phyloP scores from a whole-genome alignment of 306 rosid genomes.

The Trifolium dubium region DNA sequence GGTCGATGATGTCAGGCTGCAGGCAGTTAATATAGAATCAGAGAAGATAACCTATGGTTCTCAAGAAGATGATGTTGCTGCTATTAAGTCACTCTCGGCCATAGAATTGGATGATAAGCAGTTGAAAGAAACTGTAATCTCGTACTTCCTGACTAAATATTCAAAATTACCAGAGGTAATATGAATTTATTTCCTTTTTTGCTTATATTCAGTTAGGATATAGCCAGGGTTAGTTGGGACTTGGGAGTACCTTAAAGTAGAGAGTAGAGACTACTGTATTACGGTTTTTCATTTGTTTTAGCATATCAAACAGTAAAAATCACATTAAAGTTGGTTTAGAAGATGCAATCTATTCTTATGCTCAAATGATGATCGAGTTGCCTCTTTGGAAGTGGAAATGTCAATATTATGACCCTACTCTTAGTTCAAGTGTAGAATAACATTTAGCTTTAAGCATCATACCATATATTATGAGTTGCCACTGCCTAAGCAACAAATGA shows the following conservation, averaged over 20 bases:
- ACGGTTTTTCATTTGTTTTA: conserved; percentile 34
- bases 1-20: conserved; percentile 69
- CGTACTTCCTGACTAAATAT: conserved; percentile 68
- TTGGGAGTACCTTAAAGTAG: conserved; percentile 25
- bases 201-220: conserved; percentile 31
- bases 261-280: conserved; percentile 12
- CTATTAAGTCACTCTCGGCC: conserved; percentile 60
- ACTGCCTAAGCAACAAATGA: conserved; percentile 6
- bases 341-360: neutral
- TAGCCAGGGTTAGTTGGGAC: conserved; percentile 34
- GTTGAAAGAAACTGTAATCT: conserved; percentile 73
- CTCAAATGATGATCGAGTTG: conserved; percentile 32
- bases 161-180: conserved; percentile 78
- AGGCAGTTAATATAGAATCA: conserved; percentile 59
- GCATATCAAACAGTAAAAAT: conserved; percentile 31
- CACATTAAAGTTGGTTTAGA: conserved; percentile 9
- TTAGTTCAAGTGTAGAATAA: conserved; percentile 30
- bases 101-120: conserved; percentile 59
- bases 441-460: conserved; percentile 11
- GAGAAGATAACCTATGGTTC: conserved; percentile 60
- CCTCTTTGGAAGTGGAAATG: conserved; percentile 20
- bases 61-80: conserved; percentile 68
- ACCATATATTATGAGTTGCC: conserved; percentile 4
- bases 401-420: conserved; percentile 5
- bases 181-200: conserved; percentile 26